These are phyloP conservation scores for Tylopilus sp. DNA, from an alignment of 768 basidiomycete species.

Conservation along the genomic window DNA sequence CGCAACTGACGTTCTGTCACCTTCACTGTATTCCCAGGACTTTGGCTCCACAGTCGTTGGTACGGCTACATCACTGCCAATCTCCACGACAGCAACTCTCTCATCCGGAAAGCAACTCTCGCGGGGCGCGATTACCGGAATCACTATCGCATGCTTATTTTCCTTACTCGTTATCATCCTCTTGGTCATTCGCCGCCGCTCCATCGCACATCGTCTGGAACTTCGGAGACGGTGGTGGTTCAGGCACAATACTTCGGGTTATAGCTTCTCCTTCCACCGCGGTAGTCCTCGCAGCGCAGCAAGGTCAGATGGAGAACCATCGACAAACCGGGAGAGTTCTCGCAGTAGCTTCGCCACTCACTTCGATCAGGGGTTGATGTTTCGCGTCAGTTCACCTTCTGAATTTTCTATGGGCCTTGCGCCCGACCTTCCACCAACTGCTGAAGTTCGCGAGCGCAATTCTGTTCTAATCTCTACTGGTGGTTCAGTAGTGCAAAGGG, in stretches of 20 bases:
- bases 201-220: constrained; percentile 39
- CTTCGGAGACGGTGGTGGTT: constrained; percentile 48
- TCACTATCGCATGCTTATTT: constrained; percentile 33
- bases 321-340: constrained; percentile 29
- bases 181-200: constrained; percentile 46
- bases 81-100: constrained; percentile 1
- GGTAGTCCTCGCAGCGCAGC: constrained; percentile 12
- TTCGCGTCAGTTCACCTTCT: constrained; percentile 20
- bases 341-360: constrained; percentile 67
- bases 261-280: constrained; percentile 1
- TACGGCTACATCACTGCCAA: constrained; percentile 11
- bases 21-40: constrained; percentile 1
- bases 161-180: constrained; percentile 35
- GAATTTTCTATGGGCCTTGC: constrained; percentile 10
- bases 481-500: constrained; percentile 25
- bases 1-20: not conserved
- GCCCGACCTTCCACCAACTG: constrained; percentile 52
- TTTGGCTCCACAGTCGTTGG: constrained; percentile 13
- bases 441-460: constrained; percentile 45
- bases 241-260: constrained; percentile 13
- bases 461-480: constrained; percentile 22
- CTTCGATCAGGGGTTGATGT: constrained; percentile 42
- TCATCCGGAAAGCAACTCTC: constrained; percentile 35
- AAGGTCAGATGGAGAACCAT: constrained; percentile 12
- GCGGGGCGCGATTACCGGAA: constrained; percentile 46